Percentiles rank a stretch among this genome's conserved stretches.
Evolutionary conservation across 257 asterid species (phyloP).

Genomic region (Solanum pennellii): DNA sequence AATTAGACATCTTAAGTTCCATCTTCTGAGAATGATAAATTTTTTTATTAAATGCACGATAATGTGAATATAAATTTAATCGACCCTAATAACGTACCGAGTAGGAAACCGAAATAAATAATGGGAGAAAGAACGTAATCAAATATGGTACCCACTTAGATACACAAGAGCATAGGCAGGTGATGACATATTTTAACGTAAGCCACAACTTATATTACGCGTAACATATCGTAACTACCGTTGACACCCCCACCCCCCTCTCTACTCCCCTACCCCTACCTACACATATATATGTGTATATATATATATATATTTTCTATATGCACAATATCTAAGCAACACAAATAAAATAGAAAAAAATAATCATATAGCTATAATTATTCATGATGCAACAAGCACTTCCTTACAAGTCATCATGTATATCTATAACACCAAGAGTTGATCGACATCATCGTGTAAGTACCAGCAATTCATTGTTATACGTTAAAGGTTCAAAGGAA

Average conservation of each 20-base stretch:
- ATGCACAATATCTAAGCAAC: neutral
- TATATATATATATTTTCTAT: neutral
- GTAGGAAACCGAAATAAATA: neutral
- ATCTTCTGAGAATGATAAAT: too few species aligned
- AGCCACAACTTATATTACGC: constrained; percentile 26
- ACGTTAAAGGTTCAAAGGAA: neutral
- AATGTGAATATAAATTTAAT: neutral
- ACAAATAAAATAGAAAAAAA: neutral
- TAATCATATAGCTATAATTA: neutral
- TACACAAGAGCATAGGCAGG: neutral
- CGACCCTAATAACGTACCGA: rapidly evolving
- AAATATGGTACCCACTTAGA: neutral
- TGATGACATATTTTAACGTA: constrained; percentile 26
- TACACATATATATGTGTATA: neutral
- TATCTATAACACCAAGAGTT: neutral
- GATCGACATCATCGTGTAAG: neutral
- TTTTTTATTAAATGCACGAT: too few species aligned
- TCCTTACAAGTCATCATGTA: constrained; percentile 26
- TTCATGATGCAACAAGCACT: constrained; percentile 32
- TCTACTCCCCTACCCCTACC: neutral
- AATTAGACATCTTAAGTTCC: too few species aligned
- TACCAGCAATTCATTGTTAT: neutral
- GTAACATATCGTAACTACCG: constrained; percentile 24
- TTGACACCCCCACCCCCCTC: constrained; percentile 1
- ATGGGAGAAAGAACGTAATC: neutral